Evolutionary conservation across 2,329 filamentous ascomycete species (phyloP), one percentile per base, ranked within the genome.

Genomic region (Xylariales sp.): DNA sequence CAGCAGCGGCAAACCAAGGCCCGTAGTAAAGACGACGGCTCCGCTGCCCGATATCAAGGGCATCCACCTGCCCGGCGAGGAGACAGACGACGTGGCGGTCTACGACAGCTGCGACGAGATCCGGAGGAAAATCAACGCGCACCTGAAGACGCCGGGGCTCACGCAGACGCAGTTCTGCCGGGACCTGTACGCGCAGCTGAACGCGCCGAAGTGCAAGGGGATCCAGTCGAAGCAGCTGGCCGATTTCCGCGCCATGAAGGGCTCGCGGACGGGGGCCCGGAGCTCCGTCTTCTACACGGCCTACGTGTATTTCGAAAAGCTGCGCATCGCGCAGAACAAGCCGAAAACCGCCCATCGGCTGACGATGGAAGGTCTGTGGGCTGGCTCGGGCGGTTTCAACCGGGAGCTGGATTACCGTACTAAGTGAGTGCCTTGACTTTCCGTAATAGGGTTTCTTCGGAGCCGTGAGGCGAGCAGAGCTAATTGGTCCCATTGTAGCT

Each of bases 301-400:
- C 0, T 89, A 89, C 75, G 82, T 87, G 32, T 88, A 83, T 74
- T 89, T 90, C 71, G 86, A 90, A 79, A 89, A 89, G 80, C 65
- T 86, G 70, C 78, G 86, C 16, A 77, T 89, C 64, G 80, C 80
- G 70, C 80, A 86, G 69, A 78, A 79, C 0, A 87, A 85, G 77
- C 80, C 82, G 18, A 89, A 88, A 80, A 81, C 75, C 28, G 82
- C 83, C 69, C 81, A 84, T 72, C 76, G 86, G 12, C 46, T 79
- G 69, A 81, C 83, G 39, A 87, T 87, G 83, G 85, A 88, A 73
- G 67, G 69, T 8, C 56, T 73, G 10, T 75, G 72, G 70, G 59
- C 57, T 0, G 62, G 32, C 5, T 53, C 65, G 4, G 62, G 65
- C 2, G 62, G 65, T 0, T 50, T 65, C 39, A 39, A 55, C 45